Evolutionary conservation across 345 rosid genomes (phyloP), one percentile per base, ranked within the genome.

Genomic region (Salix arbutifolia): DNA sequence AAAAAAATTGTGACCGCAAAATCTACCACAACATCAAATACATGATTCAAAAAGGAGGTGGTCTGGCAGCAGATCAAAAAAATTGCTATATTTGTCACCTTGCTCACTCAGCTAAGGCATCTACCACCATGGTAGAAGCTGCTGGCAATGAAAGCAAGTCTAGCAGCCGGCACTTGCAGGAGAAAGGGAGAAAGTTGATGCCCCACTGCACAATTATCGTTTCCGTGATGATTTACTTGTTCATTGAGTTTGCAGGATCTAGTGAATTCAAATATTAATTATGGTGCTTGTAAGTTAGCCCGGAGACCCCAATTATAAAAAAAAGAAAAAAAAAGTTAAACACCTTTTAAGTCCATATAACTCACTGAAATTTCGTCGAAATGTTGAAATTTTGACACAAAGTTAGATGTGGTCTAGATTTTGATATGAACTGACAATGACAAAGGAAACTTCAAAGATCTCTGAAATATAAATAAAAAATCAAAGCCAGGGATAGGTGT

Each of bases 311-410:
- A 4, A 33, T 33, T 33, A 4, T 33, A 30, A 4, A 4, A 4
- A 33, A 33, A 33, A 33, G 6, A 4, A 33, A 33, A 33, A 33
- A 4, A 40, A 60, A 26, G 31, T 25, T 28, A 1, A 3, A 42
- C 16, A 18, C 21, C 40, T 21, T 70, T 17, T 46, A 6, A 6
- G 18, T 35, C 64, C 64, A n/a, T 58, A 58, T 58, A 17, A 17
- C 14, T 25, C 38, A 44, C 40, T 74, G 81, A 77, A 80, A 66
- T 74, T 77, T 74, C 64, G 18, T 42, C 23, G 66, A 77, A 79
- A 79, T 50, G 67, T 23, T 26, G n/a, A 18, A 42, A 0, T 50
- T 16, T 31, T 37, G 65, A 48, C 44, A 17, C 16, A 18, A 46
- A 38, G 65, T 5, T 25, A 10, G 52, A 17, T 62, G 11, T 64